phyloP scores from a whole-genome alignment of 2,329 filamentous ascomycete genomes.

The Blastomyces percursus region DNA sequence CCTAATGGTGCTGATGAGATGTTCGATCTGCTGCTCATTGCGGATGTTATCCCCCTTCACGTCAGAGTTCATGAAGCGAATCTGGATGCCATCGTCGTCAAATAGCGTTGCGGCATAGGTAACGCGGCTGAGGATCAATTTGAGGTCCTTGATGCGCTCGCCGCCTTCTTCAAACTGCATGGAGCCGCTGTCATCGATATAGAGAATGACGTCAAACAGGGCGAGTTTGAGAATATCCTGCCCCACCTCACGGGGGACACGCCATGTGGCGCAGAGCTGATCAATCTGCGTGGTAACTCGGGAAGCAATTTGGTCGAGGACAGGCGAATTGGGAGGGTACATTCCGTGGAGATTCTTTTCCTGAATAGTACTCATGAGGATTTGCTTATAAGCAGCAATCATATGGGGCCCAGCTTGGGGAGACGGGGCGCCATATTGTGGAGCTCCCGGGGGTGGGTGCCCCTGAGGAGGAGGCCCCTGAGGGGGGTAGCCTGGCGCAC shows the following conservation, averaged over 20 bases:
- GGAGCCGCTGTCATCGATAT: slow-evolving; percentile 58
- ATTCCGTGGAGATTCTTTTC: slow-evolving; percentile 50
- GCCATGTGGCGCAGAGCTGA: slow-evolving; percentile 47
- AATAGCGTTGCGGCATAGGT: slow-evolving; percentile 57
- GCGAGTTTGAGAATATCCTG: slow-evolving; percentile 53
- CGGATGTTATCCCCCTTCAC: slow-evolving; percentile 45
- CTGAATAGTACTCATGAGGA: slow-evolving; percentile 46
- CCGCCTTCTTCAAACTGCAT: slow-evolving; percentile 59
- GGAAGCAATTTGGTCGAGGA: slow-evolving; percentile 41
- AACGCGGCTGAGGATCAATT: slow-evolving; percentile 52
- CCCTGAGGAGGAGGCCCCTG: slow-evolving; percentile 26
- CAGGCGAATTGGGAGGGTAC: slow-evolving; percentile 45
- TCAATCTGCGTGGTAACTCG: slow-evolving; percentile 42
- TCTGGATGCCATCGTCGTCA: slow-evolving; percentile 55
- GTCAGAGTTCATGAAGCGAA: slow-evolving; percentile 60
- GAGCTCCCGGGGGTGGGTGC: too few species aligned
- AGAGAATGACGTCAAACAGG: slow-evolving; percentile 52
- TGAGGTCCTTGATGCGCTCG: slow-evolving; percentile 55
- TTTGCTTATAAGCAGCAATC: slow-evolving; percentile 45
- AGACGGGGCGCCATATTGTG: slow-evolving; percentile 20
- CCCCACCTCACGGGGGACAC: slow-evolving; percentile 48
- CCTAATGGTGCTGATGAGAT: slow-evolving; percentile 46
- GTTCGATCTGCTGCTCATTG: slow-evolving; percentile 47
- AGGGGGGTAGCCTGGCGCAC: slow-evolving; percentile 25
- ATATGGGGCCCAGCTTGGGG: slow-evolving; percentile 40